Base-by-base conservation (phyloP, 257 asterid genomes). In the Mentha longifolia region DNA sequence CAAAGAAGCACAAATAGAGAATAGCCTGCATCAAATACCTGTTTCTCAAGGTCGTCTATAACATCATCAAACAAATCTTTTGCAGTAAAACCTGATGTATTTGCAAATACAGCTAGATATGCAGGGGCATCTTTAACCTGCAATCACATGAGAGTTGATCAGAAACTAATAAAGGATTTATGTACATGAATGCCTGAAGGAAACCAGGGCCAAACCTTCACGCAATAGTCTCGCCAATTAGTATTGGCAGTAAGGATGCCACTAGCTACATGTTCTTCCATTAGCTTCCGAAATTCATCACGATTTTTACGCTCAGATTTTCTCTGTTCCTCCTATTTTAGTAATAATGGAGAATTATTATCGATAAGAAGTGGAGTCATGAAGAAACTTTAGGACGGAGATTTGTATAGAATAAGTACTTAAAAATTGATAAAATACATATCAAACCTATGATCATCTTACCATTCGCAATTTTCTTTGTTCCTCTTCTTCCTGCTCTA, bases 401-500 rank as follows among this genome's bases (percentile, higher is more conserved):
- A 72, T 64, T 35, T 69, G 52, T 42, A 68, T 37, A 30, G 72
- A 69, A 74, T 7, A 22, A 25, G 8, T 55, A 19, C 31, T n/a
- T 28, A 47, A 70, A 42, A 55, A 22, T 47, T 28, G 28, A 71
- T 49, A 63, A 60, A 6, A 50, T 74, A 22, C 15, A 74, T 41
- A 70, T 54, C 52, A 76, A 57, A 74, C 59, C 61, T 61, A 65
- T 20, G 49, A 65, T 49, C 49, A 73, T 31, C 58, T 67, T 79
- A 95, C 99, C 91, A 84, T 87, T 77, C 84, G 82, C 72, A 87
- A 59, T 76, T 85, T 92, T 81, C 90, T 87, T 49, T 85, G 90
- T 76, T 87, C 99, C 77, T 95, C 99, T 83, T 95, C 99, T 74
- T 89, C 95, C 88, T 77, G 76, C 88, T 95, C 99, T 49, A 95